These are phyloP conservation scores for Claviceps purpurea DNA, from an alignment of 2,329 filamentous ascomycete species.

Conservation along the genomic window DNA sequence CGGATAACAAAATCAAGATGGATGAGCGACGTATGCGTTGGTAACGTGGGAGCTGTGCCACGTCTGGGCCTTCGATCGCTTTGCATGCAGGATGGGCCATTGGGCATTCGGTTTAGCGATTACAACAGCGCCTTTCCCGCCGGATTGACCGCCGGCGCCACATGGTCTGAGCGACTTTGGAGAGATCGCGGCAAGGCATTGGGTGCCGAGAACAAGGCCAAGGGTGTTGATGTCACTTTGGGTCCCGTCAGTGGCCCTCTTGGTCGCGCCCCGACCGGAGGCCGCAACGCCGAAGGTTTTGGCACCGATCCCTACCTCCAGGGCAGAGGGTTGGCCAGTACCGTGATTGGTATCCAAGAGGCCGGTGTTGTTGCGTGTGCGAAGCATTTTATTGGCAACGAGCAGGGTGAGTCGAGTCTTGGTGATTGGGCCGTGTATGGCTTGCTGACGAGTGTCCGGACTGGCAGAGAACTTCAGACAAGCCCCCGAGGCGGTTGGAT, in stretches of 20 bases:
- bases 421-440: neutral
- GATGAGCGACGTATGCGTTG: constrained; percentile 58
- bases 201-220: constrained; percentile 53
- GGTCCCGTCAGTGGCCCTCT: constrained; percentile 34
- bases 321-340: constrained; percentile 57
- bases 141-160: constrained; percentile 68
- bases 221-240: constrained; percentile 64
- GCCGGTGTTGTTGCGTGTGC: constrained; percentile 72
- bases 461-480: constrained; percentile 58
- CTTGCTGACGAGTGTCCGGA: neutral
- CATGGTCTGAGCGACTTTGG: constrained; percentile 63
- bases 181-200: constrained; percentile 33
- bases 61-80: constrained; percentile 56
- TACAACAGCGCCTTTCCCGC: constrained; percentile 72
- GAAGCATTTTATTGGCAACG: constrained; percentile 63
- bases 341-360: constrained; percentile 68
- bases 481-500: constrained; percentile 35
- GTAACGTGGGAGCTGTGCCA: constrained; percentile 58
- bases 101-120: constrained; percentile 66
- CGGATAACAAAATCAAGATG: constrained; percentile 15
- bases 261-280: constrained; percentile 31
- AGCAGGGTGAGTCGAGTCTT: constrained; percentile 36
- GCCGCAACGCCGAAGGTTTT: constrained; percentile 53
- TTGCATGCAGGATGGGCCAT: constrained; percentile 78
- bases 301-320: constrained; percentile 63